Evolutionary conservation across 2,329 filamentous ascomycete genomes (phyloP), one percentile per base, ranked within the genome.

Genomic region (Paraphoma chrysanthemicola): DNA sequence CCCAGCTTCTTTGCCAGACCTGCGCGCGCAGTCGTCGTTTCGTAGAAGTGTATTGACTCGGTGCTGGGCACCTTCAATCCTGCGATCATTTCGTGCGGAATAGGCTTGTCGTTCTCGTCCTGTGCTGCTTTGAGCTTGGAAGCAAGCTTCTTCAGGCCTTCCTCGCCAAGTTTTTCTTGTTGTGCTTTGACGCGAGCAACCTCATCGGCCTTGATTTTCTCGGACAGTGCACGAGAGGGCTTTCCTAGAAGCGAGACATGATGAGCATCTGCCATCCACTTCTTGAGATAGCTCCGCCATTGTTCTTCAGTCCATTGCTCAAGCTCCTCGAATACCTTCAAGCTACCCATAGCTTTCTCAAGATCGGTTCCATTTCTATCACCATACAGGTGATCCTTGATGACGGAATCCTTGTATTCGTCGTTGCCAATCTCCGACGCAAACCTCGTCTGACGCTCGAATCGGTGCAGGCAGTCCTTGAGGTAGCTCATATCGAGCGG

Each of bases 11-110:
- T 85, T 12, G 93, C 95, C 57, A 88, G 80, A 30, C 95, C 95
- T 45, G 91, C 90, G 28, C 93, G 87, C 33, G 93, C 95, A 16
- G 93, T 96, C 6, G 85, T 88, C 0, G 93, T 95, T 62, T 93
- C 86, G 67, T 97, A 96, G 77, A 99, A 98, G 73, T 97, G 92
- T 48, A 99, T 97, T 0, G 93, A 96, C 8, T 96, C 91, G 0
- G 92, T 91, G 31, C 88, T 85, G 0, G 95, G 95, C 10, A 98
- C 91, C 42, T 86, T 82, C 82, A 96, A 97, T 51, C 86, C 82
- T 57, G 92, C 89, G 12, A 99, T 83, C n/a, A 97, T 80, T 2
- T 90, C 86, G 23, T 87, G 83, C 0, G 95, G 95, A 54, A 99
- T 96, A 7, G 92, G 88, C 67, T 88, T 86, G 63, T 97, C 92